Evolutionary conservation across 345 rosid species (phyloP).

Genomic region (Chamaenerion angustifolium): DNA sequence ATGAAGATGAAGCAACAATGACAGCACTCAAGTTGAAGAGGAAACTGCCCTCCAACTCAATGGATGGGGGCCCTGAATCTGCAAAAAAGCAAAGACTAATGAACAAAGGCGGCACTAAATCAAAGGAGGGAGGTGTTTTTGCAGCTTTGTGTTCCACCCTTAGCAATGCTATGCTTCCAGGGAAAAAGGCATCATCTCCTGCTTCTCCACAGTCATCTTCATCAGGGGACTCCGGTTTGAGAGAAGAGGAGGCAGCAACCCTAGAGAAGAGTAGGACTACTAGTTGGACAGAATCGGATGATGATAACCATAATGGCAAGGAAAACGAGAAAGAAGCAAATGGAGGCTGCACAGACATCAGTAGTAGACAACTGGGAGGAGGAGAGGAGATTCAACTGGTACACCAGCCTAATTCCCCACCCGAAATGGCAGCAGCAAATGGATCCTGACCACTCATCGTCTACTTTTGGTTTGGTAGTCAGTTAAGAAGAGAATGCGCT

Average conservation of each 20-base stretch:
- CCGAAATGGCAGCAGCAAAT: no score
- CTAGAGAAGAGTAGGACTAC: conserved; percentile 28
- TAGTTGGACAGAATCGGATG: conserved; percentile 41
- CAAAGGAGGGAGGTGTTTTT: conserved; percentile 44
- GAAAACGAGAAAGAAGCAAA: no score
- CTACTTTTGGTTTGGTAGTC: no score
- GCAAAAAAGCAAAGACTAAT: conserved; percentile 50
- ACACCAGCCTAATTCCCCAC: no score
- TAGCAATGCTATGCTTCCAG: conserved; percentile 70
- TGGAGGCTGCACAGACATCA: no score
- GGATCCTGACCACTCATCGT: no score
- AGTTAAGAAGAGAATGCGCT: no score
- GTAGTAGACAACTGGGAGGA: no score
- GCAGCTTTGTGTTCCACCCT: conserved; percentile 75
- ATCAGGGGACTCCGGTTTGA: conserved; percentile 16
- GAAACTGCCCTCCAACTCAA: conserved; percentile 34
- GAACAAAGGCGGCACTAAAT: conserved; percentile 29
- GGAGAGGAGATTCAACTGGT: no score
- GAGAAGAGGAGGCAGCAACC: conserved; percentile 41
- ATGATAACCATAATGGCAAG: no score
- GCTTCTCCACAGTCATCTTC: conserved; percentile 11
- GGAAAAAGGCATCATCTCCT: conserved; percentile 32
- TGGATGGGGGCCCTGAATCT: conserved; percentile 50
- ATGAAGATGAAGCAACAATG: conserved; percentile 63
- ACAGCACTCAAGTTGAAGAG: conserved; percentile 57